Base-by-base conservation (phyloP, 139 green algal genomes). In the Chlorella sp. region DNA sequence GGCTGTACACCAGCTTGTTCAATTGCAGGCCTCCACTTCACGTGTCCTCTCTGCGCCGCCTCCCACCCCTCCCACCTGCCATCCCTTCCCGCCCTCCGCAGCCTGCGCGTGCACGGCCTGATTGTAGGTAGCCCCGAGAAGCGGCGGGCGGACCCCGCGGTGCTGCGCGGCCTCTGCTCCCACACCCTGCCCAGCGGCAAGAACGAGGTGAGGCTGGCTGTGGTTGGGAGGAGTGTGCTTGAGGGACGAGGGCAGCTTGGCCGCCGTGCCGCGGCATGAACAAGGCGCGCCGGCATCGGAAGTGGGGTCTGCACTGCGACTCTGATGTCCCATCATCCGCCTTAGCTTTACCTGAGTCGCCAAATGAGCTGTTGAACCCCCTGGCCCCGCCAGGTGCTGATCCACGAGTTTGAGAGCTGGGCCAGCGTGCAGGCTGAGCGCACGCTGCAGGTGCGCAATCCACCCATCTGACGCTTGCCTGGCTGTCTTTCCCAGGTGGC, bases 81-180 rank as follows among this genome's bases (percentile, higher is more conserved):
- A n/a, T 51, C 44, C 9, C 44, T 51, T 9, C 9, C 44, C 44
- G 7, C 7, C 44, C 44, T 51, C 44, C 41, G 76, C 76, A 82
- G 87, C 16, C 88, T 98, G 85, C 87, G 95, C 26, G 94, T 98
- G 65, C 95, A 98, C 86, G 94, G 94, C 23, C 92, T 98, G 25
- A 93, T 98, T 25, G 86, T 98, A 32, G 92, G 92, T 36, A 87
- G 71, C 11, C 95, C 94, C 11, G 93, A 96, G 73, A 94, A 96
- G 87, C 92, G 95, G 88, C 84, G 93, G 16, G 93, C 95, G 3
- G 95, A 97, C 91, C 94, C 94, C 0, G 94, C 94, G 1, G 94
- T 97, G 82, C 92, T 97, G 86, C 82, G 91, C 47, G 76, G 88
- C 32, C 90, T 97, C 76, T 97, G 94, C 90, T 93, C 86, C 41